Conservation (phyloP, 2,329 filamentous ascomycete species). For the Cladosporium colombiae region DNA sequence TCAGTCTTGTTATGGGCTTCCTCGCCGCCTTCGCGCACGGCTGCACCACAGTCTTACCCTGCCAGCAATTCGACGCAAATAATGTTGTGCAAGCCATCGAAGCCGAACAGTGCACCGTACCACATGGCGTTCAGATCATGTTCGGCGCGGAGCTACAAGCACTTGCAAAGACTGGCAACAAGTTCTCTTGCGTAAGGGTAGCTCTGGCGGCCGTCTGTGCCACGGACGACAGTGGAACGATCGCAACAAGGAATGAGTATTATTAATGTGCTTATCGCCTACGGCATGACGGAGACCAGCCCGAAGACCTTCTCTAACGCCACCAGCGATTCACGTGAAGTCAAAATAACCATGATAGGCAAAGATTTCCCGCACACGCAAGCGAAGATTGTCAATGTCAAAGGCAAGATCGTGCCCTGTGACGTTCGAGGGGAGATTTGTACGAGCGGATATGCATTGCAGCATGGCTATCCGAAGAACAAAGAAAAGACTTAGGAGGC, state of each 20-base stretch:
- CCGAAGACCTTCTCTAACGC: conserved; percentile 81
- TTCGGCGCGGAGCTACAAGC: conserved; percentile 65
- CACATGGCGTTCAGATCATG: conserved; percentile 84
- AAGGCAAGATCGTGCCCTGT: conserved; percentile 31
- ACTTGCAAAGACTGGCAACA: conserved; percentile 7
- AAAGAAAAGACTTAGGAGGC: conserved; percentile 73
- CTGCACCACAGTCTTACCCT: conserved; percentile 73
- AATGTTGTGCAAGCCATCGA: conserved; percentile 66
- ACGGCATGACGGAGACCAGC: conserved; percentile 72
- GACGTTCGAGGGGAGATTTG: conserved; percentile 67
- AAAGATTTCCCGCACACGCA: conserved; percentile 72
- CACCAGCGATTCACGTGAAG: conserved; percentile 68
- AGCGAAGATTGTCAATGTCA: conserved; percentile 74
- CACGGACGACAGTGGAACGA: conserved; percentile 71
- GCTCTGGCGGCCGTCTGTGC: conserved; percentile 79
- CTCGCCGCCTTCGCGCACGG: conserved; percentile 73
- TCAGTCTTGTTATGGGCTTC: conserved; percentile 75
- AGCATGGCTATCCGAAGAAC: conserved; percentile 65
- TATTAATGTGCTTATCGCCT: conserved; percentile 62
- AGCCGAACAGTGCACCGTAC: conserved; percentile 58
- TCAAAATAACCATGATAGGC: conserved; percentile 70
- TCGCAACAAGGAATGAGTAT: conserved; percentile 72
- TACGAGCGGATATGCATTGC: conserved; percentile 75
- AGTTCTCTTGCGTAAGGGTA: conserved; percentile 44
- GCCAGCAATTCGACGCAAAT: conserved; percentile 69